These are phyloP conservation scores for Zasmidium citrigriseum DNA, from an alignment of 2,329 filamentous ascomycete species.

Conservation along the genomic window DNA sequence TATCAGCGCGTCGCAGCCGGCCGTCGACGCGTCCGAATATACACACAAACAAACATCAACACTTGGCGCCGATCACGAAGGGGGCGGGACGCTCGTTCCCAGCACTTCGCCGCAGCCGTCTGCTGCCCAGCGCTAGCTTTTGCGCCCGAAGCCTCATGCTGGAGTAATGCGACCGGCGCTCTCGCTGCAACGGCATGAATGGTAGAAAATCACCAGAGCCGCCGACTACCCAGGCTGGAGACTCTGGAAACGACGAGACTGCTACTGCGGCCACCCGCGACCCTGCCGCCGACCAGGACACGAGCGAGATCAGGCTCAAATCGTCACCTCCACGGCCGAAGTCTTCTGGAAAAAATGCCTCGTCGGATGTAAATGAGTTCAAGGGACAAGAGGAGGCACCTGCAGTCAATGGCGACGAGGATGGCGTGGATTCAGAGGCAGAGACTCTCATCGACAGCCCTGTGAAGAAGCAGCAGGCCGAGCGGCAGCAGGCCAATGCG, in stretches of 20 bases:
- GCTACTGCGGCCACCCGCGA: constrained; percentile 13
- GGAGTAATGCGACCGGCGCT: constrained; percentile 2
- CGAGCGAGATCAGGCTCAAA: constrained; percentile 10
- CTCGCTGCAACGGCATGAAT: constrained; percentile 30
- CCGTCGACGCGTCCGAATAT: background rate
- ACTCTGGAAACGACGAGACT: constrained; percentile 10
- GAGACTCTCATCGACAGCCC: constrained; percentile 51
- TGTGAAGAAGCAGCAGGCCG: constrained; percentile 40
- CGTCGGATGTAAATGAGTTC: constrained; percentile 10
- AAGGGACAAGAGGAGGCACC: constrained; percentile 8
- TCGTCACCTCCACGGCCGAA: constrained; percentile 17
- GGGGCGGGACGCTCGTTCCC: background rate
- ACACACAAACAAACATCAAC: background rate
- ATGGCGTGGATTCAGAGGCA: constrained; percentile 49
- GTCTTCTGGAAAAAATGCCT: constrained; percentile 8
- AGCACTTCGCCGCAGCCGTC: background rate
- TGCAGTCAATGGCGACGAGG: constrained; percentile 26
- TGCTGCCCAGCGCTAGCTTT: background rate
- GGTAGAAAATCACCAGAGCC: constrained; percentile 30
- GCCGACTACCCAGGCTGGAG: constrained; percentile 19
- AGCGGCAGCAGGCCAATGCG: constrained; percentile 34
- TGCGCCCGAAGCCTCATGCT: constrained; percentile 4
- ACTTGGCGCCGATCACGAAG: background rate
- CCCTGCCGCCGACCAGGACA: constrained; percentile 1
- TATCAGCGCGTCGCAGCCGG: background rate